A percentile compares a stretch with the other conserved stretches of the same genome.
These are phyloP conservation scores for Floccularia luteovirens DNA, from an alignment of 768 basidiomycete species.

Conservation along the genomic window DNA sequence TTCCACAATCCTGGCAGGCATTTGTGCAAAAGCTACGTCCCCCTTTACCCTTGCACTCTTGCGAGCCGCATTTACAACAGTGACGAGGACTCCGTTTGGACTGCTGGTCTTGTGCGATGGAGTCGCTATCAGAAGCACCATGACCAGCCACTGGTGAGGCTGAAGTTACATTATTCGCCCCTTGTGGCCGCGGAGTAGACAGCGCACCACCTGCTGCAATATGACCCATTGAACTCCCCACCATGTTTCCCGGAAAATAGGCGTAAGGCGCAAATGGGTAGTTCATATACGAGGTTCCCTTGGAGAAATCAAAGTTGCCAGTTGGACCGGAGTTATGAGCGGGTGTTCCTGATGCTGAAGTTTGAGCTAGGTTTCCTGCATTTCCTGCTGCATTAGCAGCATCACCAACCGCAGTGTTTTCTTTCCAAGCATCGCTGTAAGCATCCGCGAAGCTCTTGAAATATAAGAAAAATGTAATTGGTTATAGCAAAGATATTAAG, in stretches of 20 bases:
- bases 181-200: neutral
- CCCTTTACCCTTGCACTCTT: slow-evolving; percentile 80
- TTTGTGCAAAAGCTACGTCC: slow-evolving; percentile 68
- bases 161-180: neutral
- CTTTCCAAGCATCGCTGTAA: slow-evolving; percentile 57
- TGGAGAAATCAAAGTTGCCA: neutral
- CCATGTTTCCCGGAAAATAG: neutral
- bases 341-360: slow-evolving; percentile 5
- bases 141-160: neutral
- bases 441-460: slow-evolving; percentile 39
- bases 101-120: slow-evolving; percentile 25
- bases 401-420: slow-evolving; percentile 37
- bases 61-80: slow-evolving; percentile 77
- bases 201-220: neutral
- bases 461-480: slow-evolving; percentile 6
- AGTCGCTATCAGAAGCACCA: neutral
- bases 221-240: neutral
- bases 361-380: slow-evolving; percentile 3
- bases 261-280: neutral
- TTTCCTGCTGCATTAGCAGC: neutral
- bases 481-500: neutral
- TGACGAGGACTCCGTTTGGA: slow-evolving; percentile 63
- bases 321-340: neutral
- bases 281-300: neutral
- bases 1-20: slow-evolving; percentile 79